These are phyloP conservation scores for Aureobasidium sp. DNA, from an alignment of 2,329 filamentous ascomycete genomes.

Conservation along the genomic window DNA sequence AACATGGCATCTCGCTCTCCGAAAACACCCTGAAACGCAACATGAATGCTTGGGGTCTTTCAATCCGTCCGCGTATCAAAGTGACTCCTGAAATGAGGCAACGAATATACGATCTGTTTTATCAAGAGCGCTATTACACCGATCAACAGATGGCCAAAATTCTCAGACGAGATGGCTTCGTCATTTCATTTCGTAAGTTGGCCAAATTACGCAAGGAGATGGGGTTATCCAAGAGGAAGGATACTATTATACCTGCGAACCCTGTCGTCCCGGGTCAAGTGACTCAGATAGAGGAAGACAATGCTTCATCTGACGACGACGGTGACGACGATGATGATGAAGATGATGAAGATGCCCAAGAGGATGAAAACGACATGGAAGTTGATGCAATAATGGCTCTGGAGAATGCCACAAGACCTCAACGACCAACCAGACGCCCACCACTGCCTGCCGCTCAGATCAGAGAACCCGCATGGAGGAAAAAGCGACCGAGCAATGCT, in stretches of 20 bases:
- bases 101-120: conserved; percentile 1
- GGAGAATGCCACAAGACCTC: background rate
- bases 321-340: background rate
- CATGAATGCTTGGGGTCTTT: conserved; percentile 1
- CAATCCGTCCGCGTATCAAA: background rate
- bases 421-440: background rate
- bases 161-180: conserved; percentile 1
- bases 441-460: background rate
- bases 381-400: background rate
- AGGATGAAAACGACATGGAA: background rate
- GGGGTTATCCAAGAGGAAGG: conserved; percentile 1
- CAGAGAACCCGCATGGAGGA: background rate
- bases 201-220: conserved; percentile 1
- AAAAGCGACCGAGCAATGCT: background rate
- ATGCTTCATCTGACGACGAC: background rate
- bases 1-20: background rate
- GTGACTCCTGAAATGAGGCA: conserved; percentile 5
- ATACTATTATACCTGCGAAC: background rate
- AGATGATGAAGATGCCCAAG: background rate
- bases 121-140: conserved; percentile 6
- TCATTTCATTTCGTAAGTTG: background rate
- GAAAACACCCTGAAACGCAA: conserved; percentile 6
- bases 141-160: conserved; percentile 7
- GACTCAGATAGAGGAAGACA: background rate
- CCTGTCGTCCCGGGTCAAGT: background rate